phyloP scores from a whole-genome alignment of 495 filamentous ascomycete species.

The Penicillium salamii region DNA sequence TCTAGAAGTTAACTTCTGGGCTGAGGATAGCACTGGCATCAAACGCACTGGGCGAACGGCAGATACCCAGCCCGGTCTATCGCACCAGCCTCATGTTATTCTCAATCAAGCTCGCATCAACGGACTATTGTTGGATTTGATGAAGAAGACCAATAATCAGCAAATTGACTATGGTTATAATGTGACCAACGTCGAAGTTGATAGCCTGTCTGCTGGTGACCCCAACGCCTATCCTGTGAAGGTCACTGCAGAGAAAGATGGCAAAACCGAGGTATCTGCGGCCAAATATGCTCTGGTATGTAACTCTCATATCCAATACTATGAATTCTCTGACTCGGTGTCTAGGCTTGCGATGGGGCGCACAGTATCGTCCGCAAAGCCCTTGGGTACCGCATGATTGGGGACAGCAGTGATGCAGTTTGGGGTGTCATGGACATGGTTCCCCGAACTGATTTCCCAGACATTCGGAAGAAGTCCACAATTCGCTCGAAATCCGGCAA shows the following conservation, averaged over 20 bases:
- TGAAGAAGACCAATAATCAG: slow-evolving; percentile 41
- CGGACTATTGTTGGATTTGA: slow-evolving; percentile 54
- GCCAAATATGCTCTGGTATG: slow-evolving; percentile 70
- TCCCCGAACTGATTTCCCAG: slow-evolving; percentile 73
- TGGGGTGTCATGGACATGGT: slow-evolving; percentile 87
- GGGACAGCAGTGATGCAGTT: slow-evolving; percentile 69
- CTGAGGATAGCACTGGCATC: slow-evolving; percentile 42
- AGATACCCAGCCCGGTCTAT: slow-evolving; percentile 63
- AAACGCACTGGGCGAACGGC: slow-evolving; percentile 50
- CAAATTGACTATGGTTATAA: slow-evolving; percentile 61
- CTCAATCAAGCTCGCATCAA: slow-evolving; percentile 75
- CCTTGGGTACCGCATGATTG: slow-evolving; percentile 68
- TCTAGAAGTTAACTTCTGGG: slow-evolving; percentile 66
- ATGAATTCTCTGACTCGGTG: background rate
- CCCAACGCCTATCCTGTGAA: slow-evolving; percentile 50
- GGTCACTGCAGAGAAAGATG: slow-evolving; percentile 52
- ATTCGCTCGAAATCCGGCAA: slow-evolving; percentile 57
- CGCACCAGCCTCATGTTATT: slow-evolving; percentile 70
- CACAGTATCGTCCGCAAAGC: slow-evolving; percentile 65
- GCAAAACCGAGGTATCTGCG: slow-evolving; percentile 48
- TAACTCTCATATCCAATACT: background rate
- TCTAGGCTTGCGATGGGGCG: slow-evolving; percentile 73
- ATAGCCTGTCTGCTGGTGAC: slow-evolving; percentile 37
- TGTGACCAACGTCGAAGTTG: slow-evolving; percentile 54
- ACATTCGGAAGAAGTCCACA: slow-evolving; percentile 73